A percentile compares a stretch with the other conserved stretches of the same genome.
Evolutionary conservation across 2,329 filamentous ascomycete species (phyloP).

Genomic region (Lasiodiplodia sp.): DNA sequence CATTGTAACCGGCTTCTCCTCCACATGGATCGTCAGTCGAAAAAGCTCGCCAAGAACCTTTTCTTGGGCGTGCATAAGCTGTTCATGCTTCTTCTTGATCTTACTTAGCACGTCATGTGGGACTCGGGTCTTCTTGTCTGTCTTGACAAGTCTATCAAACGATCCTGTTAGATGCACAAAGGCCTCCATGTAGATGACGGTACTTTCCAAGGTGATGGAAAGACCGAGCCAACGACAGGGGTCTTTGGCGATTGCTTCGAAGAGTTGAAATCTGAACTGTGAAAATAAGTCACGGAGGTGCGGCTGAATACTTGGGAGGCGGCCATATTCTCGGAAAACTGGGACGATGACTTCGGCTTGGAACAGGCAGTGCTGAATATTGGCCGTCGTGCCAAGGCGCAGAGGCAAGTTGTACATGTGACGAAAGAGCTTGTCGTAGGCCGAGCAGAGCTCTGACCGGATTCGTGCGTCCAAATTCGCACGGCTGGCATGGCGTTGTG

Average conservation of each 20-base stretch:
- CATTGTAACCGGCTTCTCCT: slow-evolving; percentile 15
- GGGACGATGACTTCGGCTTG: slow-evolving; percentile 39
- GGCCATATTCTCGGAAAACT: slow-evolving; percentile 37
- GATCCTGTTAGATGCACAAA: slow-evolving; percentile 43
- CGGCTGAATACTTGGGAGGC: slow-evolving; percentile 36
- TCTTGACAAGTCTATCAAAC: background rate
- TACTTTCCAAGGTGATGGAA: slow-evolving; percentile 38
- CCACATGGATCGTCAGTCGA: slow-evolving; percentile 34
- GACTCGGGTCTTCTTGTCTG: background rate
- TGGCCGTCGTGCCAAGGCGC: slow-evolving; percentile 30
- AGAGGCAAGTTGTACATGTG: slow-evolving; percentile 38
- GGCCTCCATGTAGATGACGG: slow-evolving; percentile 45
- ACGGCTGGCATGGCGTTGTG: background rate
- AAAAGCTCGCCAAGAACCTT: slow-evolving; percentile 40
- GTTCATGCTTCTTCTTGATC: slow-evolving; percentile 33
- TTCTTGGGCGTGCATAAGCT: slow-evolving; percentile 32
- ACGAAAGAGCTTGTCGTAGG: slow-evolving; percentile 38
- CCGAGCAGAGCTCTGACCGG: background rate
- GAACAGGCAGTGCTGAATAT: slow-evolving; percentile 35
- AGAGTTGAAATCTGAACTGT: slow-evolving; percentile 39
- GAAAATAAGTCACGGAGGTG: slow-evolving; percentile 37
- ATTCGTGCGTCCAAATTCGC: background rate
- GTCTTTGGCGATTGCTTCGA: slow-evolving; percentile 41
- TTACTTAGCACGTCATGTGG: slow-evolving; percentile 1
- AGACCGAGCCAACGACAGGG: slow-evolving; percentile 44